These are phyloP conservation scores for Melastoma candidum DNA, from an alignment of 441 rosid genomes.

Conservation along the genomic window DNA sequence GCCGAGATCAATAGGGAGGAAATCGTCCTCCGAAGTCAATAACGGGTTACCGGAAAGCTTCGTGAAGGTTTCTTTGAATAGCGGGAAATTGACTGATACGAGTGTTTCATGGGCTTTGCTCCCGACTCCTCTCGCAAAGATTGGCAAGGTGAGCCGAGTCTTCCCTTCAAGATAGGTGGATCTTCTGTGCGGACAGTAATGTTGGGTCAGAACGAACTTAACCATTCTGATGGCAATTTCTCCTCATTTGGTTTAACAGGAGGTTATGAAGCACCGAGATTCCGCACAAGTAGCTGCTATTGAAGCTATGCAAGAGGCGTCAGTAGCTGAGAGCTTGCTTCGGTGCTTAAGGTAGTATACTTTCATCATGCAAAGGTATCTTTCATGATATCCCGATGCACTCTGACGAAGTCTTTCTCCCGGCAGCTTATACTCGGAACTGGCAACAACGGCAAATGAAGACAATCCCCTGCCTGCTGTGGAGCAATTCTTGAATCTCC, in stretches of 20 bases:
- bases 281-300: conserved; percentile 81
- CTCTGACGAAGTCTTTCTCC: background rate
- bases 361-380: background rate
- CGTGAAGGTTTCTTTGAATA: conserved; percentile 56
- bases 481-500: conserved; percentile 78
- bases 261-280: conserved; percentile 81
- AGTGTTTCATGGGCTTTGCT: conserved; percentile 69
- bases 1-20: conserved; percentile 37
- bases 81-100: conserved; percentile 57
- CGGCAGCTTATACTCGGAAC: conserved; percentile 66
- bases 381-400: conserved; percentile 1
- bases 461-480: conserved; percentile 82
- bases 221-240: background rate
- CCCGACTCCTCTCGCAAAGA: conserved; percentile 72
- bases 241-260: conserved; percentile 27
- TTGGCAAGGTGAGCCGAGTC: conserved; percentile 62
- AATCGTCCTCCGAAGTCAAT: conserved; percentile 30
- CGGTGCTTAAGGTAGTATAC: conserved; percentile 62
- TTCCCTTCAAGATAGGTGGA: background rate
- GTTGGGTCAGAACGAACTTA: no score
- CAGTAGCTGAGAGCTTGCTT: conserved; percentile 85
- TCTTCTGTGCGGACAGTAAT: background rate
- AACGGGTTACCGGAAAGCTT: conserved; percentile 59
- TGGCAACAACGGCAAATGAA: conserved; percentile 64
- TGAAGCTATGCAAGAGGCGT: conserved; percentile 93